Percentiles rank a stretch among this genome's conserved stretches.
Evolutionary conservation across 2,329 filamentous ascomycete genomes (phyloP).

Genomic region (Annulohypoxylon truncatum): DNA sequence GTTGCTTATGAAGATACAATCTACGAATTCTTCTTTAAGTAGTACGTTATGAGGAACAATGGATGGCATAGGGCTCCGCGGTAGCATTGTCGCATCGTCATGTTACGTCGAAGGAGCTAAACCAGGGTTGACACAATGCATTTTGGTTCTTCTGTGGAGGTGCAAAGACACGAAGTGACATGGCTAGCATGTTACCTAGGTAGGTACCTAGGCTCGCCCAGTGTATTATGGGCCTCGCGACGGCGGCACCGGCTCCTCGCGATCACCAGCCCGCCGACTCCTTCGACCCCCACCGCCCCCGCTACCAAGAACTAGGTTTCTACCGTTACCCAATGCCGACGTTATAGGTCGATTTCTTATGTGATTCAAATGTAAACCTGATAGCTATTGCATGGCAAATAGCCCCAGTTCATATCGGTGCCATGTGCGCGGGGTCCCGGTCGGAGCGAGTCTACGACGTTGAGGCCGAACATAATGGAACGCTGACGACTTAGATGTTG

Average conservation of each 20-base stretch:
- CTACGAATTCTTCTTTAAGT: no score
- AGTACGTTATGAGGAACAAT: no score
- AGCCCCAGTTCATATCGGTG: slow-evolving; percentile 3
- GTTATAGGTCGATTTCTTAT: not conserved
- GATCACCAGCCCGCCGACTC: slow-evolving; percentile 5
- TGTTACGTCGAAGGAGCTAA: not conserved
- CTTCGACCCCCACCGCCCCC: slow-evolving; percentile 6
- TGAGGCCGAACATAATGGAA: slow-evolving; percentile 8
- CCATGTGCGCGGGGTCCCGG: slow-evolving; percentile 17
- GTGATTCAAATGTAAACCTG: not conserved
- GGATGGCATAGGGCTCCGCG: not conserved
- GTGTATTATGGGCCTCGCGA: not conserved
- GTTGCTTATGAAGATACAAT: no score
- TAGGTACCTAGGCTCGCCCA: not conserved
- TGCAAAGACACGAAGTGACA: not conserved
- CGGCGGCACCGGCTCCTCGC: not conserved
- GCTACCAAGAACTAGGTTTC: not conserved
- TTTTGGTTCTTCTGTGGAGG: not conserved
- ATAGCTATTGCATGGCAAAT: not conserved
- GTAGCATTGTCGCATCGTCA: not conserved
- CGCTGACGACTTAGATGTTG: not conserved
- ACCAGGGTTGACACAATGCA: not conserved
- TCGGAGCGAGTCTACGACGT: slow-evolving; percentile 4
- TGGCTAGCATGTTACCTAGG: not conserved
- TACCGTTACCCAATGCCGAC: not conserved